Evolutionary conservation across 192 early-diverging fungal genomes (phyloP).

Genomic region (Helicostylum pulchrum): DNA sequence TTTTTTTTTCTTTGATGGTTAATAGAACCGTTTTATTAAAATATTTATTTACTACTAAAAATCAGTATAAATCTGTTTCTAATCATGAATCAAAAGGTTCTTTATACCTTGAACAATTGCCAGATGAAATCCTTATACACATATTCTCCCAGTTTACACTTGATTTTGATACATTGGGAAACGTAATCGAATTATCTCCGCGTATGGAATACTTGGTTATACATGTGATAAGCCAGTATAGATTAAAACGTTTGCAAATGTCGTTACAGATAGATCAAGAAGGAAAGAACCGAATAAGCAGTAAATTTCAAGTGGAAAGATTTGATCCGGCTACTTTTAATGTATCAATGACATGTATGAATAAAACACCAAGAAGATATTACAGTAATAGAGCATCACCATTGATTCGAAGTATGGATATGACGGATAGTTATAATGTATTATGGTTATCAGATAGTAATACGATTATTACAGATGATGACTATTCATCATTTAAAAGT

Average conservation of each 20-base stretch:
- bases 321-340: background rate
- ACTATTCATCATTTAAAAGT: too few species aligned
- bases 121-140: background rate
- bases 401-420: background rate
- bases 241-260: background rate
- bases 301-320: background rate
- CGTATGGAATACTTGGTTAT: background rate
- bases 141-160: background rate
- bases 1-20: too few species aligned
- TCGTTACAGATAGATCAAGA: background rate
- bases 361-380: background rate
- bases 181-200: background rate
- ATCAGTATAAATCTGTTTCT: too few species aligned
- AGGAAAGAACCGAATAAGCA: background rate
- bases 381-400: background rate
- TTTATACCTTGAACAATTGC: background rate
- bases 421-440: background rate
- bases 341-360: background rate
- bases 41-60: too few species aligned
- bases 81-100: background rate
- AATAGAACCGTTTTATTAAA: too few species aligned
- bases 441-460: too few species aligned
- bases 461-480: too few species aligned
- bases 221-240: background rate
- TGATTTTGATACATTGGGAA: background rate